Percentiles rank a stretch among this genome's conserved stretches.
These are phyloP conservation scores for Sclerotiophoma versabilis DNA, from an alignment of 2,329 filamentous ascomycete genomes.

Conservation along the genomic window DNA sequence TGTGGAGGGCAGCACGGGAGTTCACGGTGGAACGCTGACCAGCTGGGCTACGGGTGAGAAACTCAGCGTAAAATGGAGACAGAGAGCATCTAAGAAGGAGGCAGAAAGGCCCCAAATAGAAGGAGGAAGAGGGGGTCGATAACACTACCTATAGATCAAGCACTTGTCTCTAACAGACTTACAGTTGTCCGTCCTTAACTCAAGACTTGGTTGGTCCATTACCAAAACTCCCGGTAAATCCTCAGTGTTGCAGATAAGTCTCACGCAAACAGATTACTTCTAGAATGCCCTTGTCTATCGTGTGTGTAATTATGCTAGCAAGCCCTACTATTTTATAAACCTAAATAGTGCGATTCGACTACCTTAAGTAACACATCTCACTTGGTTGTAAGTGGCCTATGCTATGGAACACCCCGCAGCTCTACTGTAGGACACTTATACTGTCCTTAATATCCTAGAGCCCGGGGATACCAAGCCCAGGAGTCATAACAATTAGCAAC, in stretches of 20 bases:
- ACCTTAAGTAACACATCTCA: background rate
- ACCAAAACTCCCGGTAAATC: background rate
- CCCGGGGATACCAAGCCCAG: slow-evolving; percentile 1
- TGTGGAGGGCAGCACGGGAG: background rate
- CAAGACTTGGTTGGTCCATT: background rate
- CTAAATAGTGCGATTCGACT: background rate
- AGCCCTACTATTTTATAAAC: background rate
- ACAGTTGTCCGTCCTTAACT: background rate
- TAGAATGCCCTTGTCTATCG: background rate
- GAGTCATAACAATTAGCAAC: slow-evolving; percentile 1
- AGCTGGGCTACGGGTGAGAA: background rate
- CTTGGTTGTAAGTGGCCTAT: background rate
- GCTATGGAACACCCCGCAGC: background rate
- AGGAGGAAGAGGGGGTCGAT: background rate
- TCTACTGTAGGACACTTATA: background rate
- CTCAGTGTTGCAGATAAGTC: background rate
- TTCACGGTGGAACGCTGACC: background rate
- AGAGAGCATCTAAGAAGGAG: background rate
- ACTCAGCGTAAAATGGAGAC: background rate
- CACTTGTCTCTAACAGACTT: background rate
- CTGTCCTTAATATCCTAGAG: slow-evolving; percentile 2
- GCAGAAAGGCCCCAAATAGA: background rate
- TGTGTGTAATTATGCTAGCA: background rate
- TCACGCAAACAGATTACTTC: background rate
- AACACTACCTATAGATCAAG: background rate